Evolutionary conservation across 495 filamentous ascomycete species (phyloP).

Genomic region (Hypoxylon trugodes): DNA sequence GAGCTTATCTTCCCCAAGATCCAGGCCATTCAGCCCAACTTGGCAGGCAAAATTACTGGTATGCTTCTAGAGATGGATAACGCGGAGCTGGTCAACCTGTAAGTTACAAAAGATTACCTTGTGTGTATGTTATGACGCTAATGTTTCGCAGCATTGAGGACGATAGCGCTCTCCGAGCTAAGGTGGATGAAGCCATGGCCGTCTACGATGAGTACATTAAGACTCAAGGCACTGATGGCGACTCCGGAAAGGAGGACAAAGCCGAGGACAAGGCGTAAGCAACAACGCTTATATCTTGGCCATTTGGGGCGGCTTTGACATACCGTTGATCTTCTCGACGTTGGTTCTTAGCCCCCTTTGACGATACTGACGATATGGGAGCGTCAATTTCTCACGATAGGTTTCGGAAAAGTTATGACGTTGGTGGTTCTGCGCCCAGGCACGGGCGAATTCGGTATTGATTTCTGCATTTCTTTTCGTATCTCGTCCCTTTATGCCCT

Average conservation of each 20-base stretch:
- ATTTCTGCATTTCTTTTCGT: constrained; percentile 43
- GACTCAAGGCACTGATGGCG: constrained; percentile 65
- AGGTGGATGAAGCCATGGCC: constrained; percentile 95
- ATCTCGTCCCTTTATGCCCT: constrained; percentile 35
- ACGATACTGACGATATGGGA: constrained; percentile 46
- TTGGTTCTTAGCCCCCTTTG: constrained; percentile 9
- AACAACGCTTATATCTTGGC: not conserved
- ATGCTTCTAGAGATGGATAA: constrained; percentile 99
- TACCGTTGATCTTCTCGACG: constrained; percentile 37
- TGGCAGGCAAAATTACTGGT: constrained; percentile 99
- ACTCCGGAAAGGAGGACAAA: constrained; percentile 61
- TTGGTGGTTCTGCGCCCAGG: constrained; percentile 41
- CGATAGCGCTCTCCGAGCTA: constrained; percentile 84
- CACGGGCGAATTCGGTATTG: constrained; percentile 50
- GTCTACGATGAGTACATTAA: constrained; percentile 99
- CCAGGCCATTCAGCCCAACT: constrained; percentile 85
- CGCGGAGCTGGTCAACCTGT: constrained; percentile 89
- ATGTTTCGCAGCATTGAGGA: constrained; percentile 77
- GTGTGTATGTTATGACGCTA: constrained; percentile 27
- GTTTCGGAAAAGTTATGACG: constrained; percentile 61
- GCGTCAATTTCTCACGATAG: constrained; percentile 47
- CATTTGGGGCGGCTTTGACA: constrained; percentile 18
- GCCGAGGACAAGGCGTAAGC: constrained; percentile 64
- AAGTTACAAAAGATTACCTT: constrained; percentile 58
- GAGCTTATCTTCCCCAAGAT: constrained; percentile 99